Evolutionary conservation across 2,329 filamentous ascomycete species (phyloP), one percentile per base, ranked within the genome.

Genomic region (Pyrenochaeta sp.): DNA sequence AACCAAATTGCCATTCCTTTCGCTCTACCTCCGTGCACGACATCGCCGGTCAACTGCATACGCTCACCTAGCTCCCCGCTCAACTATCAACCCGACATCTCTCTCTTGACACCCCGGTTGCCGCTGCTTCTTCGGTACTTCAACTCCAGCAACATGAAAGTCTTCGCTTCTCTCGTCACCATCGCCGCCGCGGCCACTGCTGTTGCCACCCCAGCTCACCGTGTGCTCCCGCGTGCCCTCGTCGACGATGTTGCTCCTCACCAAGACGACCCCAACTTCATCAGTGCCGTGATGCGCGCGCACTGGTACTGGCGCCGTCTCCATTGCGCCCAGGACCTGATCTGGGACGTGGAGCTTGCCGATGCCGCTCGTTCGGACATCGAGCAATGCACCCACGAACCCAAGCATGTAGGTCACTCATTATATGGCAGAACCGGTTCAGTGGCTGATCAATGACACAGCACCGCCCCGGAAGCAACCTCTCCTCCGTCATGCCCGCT

Each of bases 251-350:
- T 48, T 13, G 55, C 58, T 31, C 67, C 67, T 20, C 50, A 55
- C 15, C 51, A 54, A 13, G 44, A 62, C 26, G 66, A 71, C 42
- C 34, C 44, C 8, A 57, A 61, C 28, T 69, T 71, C 59, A 61
- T 67, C 32, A 55, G 54, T 34, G 55, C 52, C 9, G 58, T 69
- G 27, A 61, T 71, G 58, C 54, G 65, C 9, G 66, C 65, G 14
- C 67, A 71, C 53, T 68, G 65, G 64, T 68, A 63, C 44, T 69
- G 65, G 66, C 67, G 66, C 29, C 50, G 44, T 28, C 53, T 68
- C 21, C 67, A 71, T 52, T 69, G 67, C 44, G 66, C 67, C 6
- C 67, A 68, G 39, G 64, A 67, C 22, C 60, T 71, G 7, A 36
- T 51, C 17, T 71, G 67, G 67, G 63, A 69, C 44, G 26, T 44